phyloP scores from a whole-genome alignment of 495 filamentous ascomycete genomes.

The Pyronema omphalodes region DNA sequence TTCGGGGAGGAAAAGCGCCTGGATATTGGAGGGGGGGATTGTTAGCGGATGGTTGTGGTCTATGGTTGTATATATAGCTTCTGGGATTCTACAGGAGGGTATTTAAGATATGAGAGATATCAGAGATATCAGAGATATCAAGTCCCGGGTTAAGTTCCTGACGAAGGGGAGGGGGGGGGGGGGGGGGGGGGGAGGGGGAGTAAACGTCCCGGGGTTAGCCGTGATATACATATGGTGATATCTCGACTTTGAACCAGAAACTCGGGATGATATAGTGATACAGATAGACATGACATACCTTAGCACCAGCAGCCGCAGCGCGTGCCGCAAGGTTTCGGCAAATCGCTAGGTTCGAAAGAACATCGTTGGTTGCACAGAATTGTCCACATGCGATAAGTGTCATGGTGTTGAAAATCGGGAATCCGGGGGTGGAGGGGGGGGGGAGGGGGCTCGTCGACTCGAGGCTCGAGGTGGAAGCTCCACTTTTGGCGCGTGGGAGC shows the following conservation, averaged over 20 bases:
- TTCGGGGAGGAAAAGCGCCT: slow-evolving; percentile 79
- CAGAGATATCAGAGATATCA: no score
- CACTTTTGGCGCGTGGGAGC: no score
- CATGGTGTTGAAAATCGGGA: neutral
- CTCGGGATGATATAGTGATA: neutral
- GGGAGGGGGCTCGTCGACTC: no score
- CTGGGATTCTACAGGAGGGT: no score
- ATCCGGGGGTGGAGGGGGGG: neutral
- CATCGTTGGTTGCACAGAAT: slow-evolving; percentile 16
- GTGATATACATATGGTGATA: no score
- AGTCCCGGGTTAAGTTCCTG: no score
- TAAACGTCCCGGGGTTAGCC: no score
- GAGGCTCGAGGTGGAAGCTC: no score
- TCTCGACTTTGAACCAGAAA: no score
- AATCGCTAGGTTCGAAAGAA: slow-evolving; percentile 10
- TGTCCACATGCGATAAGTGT: slow-evolving; percentile 18
- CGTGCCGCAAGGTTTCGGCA: slow-evolving; percentile 10
- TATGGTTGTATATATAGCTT: no score
- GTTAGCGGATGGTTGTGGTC: no score
- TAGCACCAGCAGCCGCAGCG: slow-evolving; percentile 6
- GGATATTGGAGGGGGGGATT: neutral
- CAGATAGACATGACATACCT: neutral
- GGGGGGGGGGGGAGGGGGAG: neutral
- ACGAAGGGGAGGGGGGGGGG: slow-evolving; percentile 25
- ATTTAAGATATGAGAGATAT: no score